Base-by-base conservation (phyloP, 1,139 yeast genomes). In the Lodderomyces metapsilosis region DNA sequence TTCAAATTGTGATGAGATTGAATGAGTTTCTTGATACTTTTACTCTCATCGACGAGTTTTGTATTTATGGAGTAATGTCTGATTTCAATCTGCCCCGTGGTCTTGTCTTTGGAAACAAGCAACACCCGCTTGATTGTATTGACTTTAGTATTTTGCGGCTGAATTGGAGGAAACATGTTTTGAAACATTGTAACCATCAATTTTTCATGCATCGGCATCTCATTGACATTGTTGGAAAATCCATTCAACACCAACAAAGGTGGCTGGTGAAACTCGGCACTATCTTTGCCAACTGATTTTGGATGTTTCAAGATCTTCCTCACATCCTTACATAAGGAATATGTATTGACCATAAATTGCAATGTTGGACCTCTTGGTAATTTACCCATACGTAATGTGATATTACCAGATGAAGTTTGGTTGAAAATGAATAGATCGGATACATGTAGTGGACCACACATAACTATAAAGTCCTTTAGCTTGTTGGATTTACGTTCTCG, bases 401-500 rank as follows among this genome's bases (percentile, higher is more conserved):
- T 83, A 46, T 82, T 83, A 6, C 97, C 98, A 2, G 84, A 71
- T 52, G 80, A 84, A 35, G 88, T 79, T 58, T 88, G 96, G 49
- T 91, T 84, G 67, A 92, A 89, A 20, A 92, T 72, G 66, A 92
- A 80, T 58, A 94, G 64, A 62, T 92, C 96, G 7, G 92, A 76
- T 11, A 94, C 96, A 28, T 96, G 96, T 40, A 92, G 71, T 7
- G 98, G 98, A 4, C 98, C 98, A 30, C 97, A 89, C 97, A 92
- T 91, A 17, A 89, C 96, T 15, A 91, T 78, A 55, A 87, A 92
- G 64, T 92, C 98, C 61, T 85, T 86, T 50, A 92, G 72, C 57
- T 82, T 84, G 62, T 94, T 94, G 36, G 88, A 74, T 61, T 88
- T 88, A 40, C 98, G 74, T 64, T 94, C 98, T 51, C 84, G 76